Base-by-base conservation (phyloP, 129 eudicot genomes). In the Lactuca sativa region DNA sequence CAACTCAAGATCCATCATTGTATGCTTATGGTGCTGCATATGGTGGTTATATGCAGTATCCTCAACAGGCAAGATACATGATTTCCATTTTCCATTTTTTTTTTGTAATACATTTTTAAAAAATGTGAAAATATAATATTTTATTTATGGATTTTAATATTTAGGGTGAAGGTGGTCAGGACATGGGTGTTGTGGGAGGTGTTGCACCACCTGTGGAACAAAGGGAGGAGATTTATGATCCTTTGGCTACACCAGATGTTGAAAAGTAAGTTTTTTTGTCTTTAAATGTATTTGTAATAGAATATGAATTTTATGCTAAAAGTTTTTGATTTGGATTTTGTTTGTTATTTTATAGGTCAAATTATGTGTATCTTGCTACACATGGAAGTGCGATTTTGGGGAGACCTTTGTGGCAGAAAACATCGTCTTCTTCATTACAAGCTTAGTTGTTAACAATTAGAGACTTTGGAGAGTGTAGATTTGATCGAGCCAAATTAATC, bases 311-410 rank as follows among this genome's bases (percentile, higher is more conserved):
- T 9, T 25, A 62, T 62, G 33, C 38, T 40, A 5, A 3, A 10
- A 30, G 5, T 3, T 34, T 72, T 49, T 32, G 9, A 15, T 30
- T 44, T 7, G 21, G 16, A 47, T 59, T 4, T 17, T 72, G n/a
- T 16, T 60, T 9, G 9, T 14, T 14, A n/a, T 55, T 48, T 33
- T n/a, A 43, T 51, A 92, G 99, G 89, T 85, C 90, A 60, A 95
- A 95, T 84, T 86, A 92, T 32, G 92, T 88, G 18, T 95, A 90
- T 77, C 87, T 87, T 74, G 80, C 92, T 66, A 89, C 90, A 66
- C 99, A 95, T 63, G 93, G 80, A 78, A 87, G 96, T 7, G 89
- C 97, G 7, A 95, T 95, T 57, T 77, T 95, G 87, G 99, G 99
- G 38, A 82, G 86, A 53, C 86, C 95, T 41, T 60, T 90, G 87